Base-by-base conservation (phyloP, 305 asterid species). In the Rubia peregrina region DNA sequence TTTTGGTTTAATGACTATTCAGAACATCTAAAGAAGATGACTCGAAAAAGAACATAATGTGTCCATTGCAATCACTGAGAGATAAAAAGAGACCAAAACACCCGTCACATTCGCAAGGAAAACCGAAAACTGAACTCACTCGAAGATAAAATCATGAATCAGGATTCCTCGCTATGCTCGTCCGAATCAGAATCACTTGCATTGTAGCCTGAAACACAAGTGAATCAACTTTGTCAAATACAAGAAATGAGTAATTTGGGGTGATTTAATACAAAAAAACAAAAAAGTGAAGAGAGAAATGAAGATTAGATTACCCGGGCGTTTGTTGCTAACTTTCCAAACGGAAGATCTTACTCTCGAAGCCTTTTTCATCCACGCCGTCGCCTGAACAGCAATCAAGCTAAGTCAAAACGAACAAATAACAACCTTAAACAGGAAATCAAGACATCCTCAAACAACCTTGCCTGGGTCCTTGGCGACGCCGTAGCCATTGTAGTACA, bases 141-240 rank as follows among this genome's bases (percentile, higher is more conserved):
- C 56, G 53, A 41, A 42, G 55, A 62, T 41, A 62, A 21, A 26
- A 12, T 30, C 44, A 11, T n/a, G 33, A 8, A 74, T 85, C 89
- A 86, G 71, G 82, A 77, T 19, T 75, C 81, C 69, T 61, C 75
- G 6, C 21, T 75, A 44, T 63, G 56, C 53, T 87, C 87, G 61
- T 89, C 91, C n/a, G 94, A 83, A 83, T 89, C 96, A 2, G 96
- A 89, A 76, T 89, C 96, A 76, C 96, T 89, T 49, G 85, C 90
- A 76, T 87, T 89, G 81, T 89, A 89, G 73, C 96, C 96, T 89
- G 80, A 65, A 67, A 66, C 30, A 43, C 42, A 53, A 2, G 43
- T 66, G 49, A 42, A 74, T 68, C 26, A 44, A 62, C 61, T 40
- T 14, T 40, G 48, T 26, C 41, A 19, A 70, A 26, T 43, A 33